Evolutionary conservation across 768 basidiomycete genomes (phyloP).

Genomic region (Pleurotus djamor): DNA sequence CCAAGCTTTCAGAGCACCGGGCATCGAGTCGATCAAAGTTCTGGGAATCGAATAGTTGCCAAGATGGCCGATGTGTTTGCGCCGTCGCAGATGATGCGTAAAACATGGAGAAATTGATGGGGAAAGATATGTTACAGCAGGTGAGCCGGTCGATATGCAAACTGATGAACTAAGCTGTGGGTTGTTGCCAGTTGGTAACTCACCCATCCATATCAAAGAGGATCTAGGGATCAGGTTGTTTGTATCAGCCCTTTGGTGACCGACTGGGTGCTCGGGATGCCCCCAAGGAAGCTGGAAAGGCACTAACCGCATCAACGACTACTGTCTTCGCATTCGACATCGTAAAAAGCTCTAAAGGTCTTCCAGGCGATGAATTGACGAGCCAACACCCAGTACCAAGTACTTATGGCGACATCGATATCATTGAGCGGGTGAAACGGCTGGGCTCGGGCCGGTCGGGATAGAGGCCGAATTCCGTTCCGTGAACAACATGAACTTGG

Average conservation of each 20-base stretch:
- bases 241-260: background rate
- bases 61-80: background rate
- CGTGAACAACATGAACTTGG: too few species aligned
- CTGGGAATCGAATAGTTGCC: slow-evolving; percentile 26
- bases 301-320: slow-evolving; percentile 52
- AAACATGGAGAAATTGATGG: background rate
- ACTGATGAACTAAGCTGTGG: background rate
- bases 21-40: slow-evolving; percentile 80
- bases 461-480: too few species aligned
- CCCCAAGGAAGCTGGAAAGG: background rate
- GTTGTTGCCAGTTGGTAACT: slow-evolving; percentile 13
- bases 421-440: too few species aligned
- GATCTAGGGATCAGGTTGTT: slow-evolving; percentile 33
- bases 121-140: background rate
- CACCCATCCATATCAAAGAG: slow-evolving; percentile 75
- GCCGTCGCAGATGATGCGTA: background rate
- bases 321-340: slow-evolving; percentile 17
- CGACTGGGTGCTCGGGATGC: background rate
- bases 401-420: too few species aligned
- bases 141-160: slow-evolving; percentile 7
- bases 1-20: slow-evolving; percentile 82
- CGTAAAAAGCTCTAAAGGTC: too few species aligned
- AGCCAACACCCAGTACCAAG: too few species aligned
- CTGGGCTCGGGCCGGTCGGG: too few species aligned
- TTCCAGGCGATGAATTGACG: too few species aligned